These are phyloP conservation scores for Suhomyces choctaworum DNA, from an alignment of 1,139 yeast genomes.

Conservation along the genomic window DNA sequence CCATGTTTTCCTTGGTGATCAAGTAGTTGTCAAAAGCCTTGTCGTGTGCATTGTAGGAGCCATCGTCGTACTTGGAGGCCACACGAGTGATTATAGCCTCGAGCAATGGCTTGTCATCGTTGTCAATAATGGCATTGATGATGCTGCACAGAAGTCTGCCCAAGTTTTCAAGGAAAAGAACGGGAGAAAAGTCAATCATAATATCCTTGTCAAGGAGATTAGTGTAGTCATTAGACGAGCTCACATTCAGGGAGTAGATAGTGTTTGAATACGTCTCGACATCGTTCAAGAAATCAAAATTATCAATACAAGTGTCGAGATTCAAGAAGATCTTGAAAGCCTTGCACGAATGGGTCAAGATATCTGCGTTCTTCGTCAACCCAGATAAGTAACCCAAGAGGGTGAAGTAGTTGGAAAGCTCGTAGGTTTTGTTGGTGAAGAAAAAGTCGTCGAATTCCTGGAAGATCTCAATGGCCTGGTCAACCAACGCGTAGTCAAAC, in stretches of 20 bases:
- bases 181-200: conserved; percentile 38
- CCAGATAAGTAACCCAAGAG: conserved; percentile 50
- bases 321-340: conserved; percentile 36
- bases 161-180: conserved; percentile 47
- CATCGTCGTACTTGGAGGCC: conserved; percentile 24
- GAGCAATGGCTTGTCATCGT: conserved; percentile 27
- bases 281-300: conserved; percentile 41
- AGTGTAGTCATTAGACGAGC: conserved; percentile 23
- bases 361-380: conserved; percentile 32
- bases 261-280: conserved; percentile 37
- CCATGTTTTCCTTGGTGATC: conserved; percentile 13
- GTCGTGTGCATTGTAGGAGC: conserved; percentile 7
- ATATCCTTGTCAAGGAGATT: conserved; percentile 33
- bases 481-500: conserved; percentile 28
- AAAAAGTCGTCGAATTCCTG: conserved; percentile 28
- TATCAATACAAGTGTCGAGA: conserved; percentile 43
- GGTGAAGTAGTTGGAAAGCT: conserved; percentile 43
- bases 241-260: conserved; percentile 20
- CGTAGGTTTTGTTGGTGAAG: conserved; percentile 24
- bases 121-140: conserved; percentile 31
- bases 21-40: conserved; percentile 7
- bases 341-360: conserved; percentile 31
- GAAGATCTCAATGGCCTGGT: conserved; percentile 32
- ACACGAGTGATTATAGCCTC: conserved; percentile 31
- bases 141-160: conserved; percentile 41